Percentiles rank a stretch among this genome's conserved stretches.
Conservation (phyloP, 495 filamentous ascomycete genomes). For the Hypoxylon lienhwacheense region DNA sequence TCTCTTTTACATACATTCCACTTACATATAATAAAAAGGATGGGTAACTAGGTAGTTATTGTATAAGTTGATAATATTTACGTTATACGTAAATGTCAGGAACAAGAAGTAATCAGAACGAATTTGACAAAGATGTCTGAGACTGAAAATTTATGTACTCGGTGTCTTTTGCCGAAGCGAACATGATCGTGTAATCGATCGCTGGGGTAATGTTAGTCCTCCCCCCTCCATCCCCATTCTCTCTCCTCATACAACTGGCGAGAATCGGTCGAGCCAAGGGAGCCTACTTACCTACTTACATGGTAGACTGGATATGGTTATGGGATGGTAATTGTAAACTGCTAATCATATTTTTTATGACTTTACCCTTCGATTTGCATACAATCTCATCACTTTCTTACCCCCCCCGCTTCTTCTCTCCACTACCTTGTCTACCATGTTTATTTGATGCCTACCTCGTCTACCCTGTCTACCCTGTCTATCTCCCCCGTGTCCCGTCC, state of each 20-base stretch:
- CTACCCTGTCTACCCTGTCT: no score
- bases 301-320: no score
- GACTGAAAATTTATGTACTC: conserved; percentile 30
- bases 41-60: no score
- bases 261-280: not conserved
- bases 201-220: conserved; percentile 28
- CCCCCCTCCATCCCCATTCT: not conserved
- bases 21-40: no score
- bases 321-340: no score
- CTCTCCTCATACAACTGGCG: not conserved
- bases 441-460: no score
- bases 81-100: conserved; percentile 34
- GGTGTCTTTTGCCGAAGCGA: conserved; percentile 30
- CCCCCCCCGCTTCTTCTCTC: conserved; percentile 22
- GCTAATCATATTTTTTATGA: conserved; percentile 15
- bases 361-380: conserved; percentile 21
- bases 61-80: no score
- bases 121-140: conserved; percentile 20
- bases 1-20: no score
- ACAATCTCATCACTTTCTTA: not conserved
- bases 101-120: conserved; percentile 25
- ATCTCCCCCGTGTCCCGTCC: conserved; percentile 16
- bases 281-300: conserved; percentile 17
- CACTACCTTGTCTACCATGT: conserved; percentile 20
- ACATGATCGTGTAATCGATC: conserved; percentile 34